A percentile compares a stretch with the other conserved stretches of the same genome.
Conservation (phyloP, 2,329 filamentous ascomycete species). For the Xylaria hypoxylon region DNA sequence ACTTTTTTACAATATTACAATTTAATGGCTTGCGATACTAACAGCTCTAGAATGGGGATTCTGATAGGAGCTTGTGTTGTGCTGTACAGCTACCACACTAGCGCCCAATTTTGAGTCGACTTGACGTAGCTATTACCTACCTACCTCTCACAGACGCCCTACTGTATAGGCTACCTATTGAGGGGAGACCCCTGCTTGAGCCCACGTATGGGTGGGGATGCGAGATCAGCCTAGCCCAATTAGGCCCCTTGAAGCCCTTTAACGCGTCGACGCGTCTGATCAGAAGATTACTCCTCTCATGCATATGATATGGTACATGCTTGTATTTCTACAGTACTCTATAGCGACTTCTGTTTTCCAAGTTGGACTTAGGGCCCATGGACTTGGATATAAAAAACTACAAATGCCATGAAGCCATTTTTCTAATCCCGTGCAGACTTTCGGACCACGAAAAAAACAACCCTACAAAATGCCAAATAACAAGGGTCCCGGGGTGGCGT, state of each 20-base stretch:
- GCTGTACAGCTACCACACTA: too few relatives aligned
- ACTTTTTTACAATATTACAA: not conserved
- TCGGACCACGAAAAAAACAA: conserved; percentile 7
- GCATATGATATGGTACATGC: not conserved
- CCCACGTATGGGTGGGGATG: not conserved
- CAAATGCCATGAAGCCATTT: conserved; percentile 8
- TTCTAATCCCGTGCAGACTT: not conserved
- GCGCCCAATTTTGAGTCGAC: not conserved
- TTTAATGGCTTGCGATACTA: not conserved
- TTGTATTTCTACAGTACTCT: too few relatives aligned
- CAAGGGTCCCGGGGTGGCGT: conserved; percentile 48
- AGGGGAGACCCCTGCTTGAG: conserved; percentile 3
- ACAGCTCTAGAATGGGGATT: not conserved
- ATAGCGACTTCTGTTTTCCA: not conserved
- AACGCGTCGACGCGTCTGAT: conserved; percentile 49
- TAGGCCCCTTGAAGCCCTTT: conserved; percentile 40
- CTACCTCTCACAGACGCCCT: not conserved
- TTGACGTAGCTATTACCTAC: conserved; percentile 13
- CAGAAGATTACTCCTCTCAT: conserved; percentile 18
- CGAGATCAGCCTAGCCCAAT: conserved; percentile 11
- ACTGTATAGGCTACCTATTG: too few relatives aligned
- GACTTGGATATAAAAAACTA: not conserved
- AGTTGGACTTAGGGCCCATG: not conserved
- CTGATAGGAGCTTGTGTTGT: not conserved
- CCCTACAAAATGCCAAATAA: conserved; percentile 44